Evolutionary conservation across 371 early-diverging fungal genomes (phyloP).

Genomic region (Mycotypha africana): DNA sequence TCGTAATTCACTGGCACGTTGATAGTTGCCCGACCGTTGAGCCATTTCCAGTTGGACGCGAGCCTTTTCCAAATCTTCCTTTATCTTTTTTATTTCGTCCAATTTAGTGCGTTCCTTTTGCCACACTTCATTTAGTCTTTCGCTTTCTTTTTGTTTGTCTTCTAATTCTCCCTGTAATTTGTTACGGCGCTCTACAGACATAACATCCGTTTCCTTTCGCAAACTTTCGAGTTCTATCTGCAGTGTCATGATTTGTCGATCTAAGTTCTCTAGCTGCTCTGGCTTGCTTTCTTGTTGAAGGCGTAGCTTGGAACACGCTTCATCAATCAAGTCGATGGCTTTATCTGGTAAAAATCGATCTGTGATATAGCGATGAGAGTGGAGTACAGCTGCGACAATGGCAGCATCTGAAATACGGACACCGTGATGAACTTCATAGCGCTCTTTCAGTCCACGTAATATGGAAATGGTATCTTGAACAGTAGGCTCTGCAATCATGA

Average conservation of each 20-base stretch:
- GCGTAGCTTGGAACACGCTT: conserved; percentile 79
- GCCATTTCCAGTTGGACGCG: conserved; percentile 72
- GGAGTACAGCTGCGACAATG: conserved; percentile 73
- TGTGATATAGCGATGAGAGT: conserved; percentile 77
- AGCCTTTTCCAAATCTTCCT: conserved; percentile 71
- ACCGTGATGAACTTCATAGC: conserved; percentile 86
- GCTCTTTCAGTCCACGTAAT: conserved; percentile 73
- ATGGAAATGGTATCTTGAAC: conserved; percentile 87
- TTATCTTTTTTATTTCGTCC: conserved; percentile 66
- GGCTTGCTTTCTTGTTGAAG: conserved; percentile 85
- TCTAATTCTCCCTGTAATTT: conserved; percentile 61
- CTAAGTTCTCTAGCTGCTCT: conserved; percentile 67
- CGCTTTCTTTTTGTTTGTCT: conserved; percentile 59
- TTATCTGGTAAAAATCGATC: conserved; percentile 52
- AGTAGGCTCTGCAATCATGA: conserved; percentile 64
- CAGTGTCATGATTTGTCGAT: conserved; percentile 69
- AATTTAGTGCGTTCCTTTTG: conserved; percentile 63
- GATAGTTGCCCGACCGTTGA: conserved; percentile 69
- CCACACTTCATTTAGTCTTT: conserved; percentile 65
- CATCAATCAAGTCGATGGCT: conserved; percentile 90
- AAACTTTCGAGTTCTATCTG: conserved; percentile 73
- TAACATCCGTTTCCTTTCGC: conserved; percentile 67
- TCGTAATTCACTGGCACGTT: conserved; percentile 73
- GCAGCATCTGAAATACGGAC: conserved; percentile 82
- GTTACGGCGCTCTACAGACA: conserved; percentile 66